Conservation (phyloP, 1,284 basidiomycete genomes). For the Trichosporon ovoides region DNA sequence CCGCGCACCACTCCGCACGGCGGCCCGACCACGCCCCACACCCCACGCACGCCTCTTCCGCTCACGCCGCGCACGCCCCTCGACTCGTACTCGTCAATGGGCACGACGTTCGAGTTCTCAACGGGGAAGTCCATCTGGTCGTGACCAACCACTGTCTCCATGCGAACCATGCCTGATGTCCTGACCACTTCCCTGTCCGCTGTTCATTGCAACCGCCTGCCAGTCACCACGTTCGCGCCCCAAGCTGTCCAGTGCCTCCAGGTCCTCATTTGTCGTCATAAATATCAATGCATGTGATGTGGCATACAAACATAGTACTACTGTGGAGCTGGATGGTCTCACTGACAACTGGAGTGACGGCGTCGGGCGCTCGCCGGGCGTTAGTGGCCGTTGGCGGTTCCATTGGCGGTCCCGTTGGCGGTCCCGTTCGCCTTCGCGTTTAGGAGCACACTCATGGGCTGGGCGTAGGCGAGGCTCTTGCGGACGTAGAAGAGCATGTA, state of each 20-base stretch:
- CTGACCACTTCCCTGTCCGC: background rate
- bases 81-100: background rate
- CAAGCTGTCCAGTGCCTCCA: background rate
- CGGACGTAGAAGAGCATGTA: slow-evolving; percentile 95
- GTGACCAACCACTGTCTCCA: background rate
- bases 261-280: background rate
- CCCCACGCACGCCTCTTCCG: background rate
- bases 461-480: slow-evolving; percentile 66
- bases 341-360: background rate
- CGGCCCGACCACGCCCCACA: background rate
- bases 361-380: background rate
- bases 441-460: slow-evolving; percentile 21
- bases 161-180: background rate
- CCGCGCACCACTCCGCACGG: background rate
- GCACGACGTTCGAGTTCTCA: slow-evolving; percentile 29
- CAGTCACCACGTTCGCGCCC: too few relatives aligned
- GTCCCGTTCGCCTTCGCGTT: slow-evolving; percentile 4
- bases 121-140: slow-evolving; percentile 36
- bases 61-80: background rate
- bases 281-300: slow-evolving; percentile 5
- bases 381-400: slow-evolving; percentile 7
- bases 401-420: slow-evolving; percentile 6
- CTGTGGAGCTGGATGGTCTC: too few relatives aligned
- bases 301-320: slow-evolving; percentile 6
- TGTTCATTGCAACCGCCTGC: background rate